These are phyloP conservation scores for Malassezia equina DNA, from an alignment of 1,284 basidiomycete species.

Conservation along the genomic window DNA sequence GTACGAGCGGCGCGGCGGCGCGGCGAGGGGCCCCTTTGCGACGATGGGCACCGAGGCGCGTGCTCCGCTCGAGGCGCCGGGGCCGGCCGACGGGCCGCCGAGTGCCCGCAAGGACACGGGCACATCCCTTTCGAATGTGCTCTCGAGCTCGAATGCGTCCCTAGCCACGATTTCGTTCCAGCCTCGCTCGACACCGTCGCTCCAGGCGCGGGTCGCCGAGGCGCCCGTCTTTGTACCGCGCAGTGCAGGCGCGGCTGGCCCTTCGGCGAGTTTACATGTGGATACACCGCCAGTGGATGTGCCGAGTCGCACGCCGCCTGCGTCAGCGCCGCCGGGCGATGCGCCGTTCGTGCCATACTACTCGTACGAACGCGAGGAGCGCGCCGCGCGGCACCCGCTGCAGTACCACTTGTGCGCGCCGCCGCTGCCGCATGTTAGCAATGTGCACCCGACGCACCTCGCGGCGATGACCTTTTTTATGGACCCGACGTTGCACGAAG, in stretches of 20 bases:
- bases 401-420: conserved; percentile 83
- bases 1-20: background rate
- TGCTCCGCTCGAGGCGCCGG: background rate
- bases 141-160: conserved; percentile 13
- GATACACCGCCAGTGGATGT: background rate
- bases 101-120: background rate
- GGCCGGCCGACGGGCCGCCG: background rate
- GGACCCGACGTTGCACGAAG: conserved; percentile 65
- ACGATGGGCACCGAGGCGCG: background rate
- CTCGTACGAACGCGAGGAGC: background rate
- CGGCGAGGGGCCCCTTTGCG: background rate
- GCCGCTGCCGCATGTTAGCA: conserved; percentile 54
- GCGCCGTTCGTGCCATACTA: conserved; percentile 1
- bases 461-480: conserved; percentile 55
- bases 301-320: background rate
- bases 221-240: conserved; percentile 19
- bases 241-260: background rate
- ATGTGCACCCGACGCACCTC: conserved; percentile 51
- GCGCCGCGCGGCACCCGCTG: conserved; percentile 51
- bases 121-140: conserved; percentile 16
- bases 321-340: background rate
- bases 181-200: conserved; percentile 11
- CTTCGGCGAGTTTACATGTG: background rate
- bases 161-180: conserved; percentile 18
- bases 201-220: conserved; percentile 10